These are phyloP conservation scores for Mycocentrospora acerina DNA, from an alignment of 2,329 filamentous ascomycete genomes.

Conservation along the genomic window DNA sequence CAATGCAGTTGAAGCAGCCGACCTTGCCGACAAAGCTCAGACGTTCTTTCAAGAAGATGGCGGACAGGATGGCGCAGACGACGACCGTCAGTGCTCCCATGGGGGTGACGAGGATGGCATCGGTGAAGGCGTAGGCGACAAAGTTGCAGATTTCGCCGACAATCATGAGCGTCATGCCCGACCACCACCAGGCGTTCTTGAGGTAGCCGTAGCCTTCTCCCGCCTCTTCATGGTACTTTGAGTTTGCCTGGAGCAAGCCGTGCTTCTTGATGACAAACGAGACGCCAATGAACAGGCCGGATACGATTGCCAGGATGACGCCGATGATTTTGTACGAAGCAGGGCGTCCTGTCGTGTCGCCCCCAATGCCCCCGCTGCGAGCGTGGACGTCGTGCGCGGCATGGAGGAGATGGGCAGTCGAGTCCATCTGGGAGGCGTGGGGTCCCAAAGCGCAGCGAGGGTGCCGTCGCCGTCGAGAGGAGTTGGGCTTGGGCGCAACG, in stretches of 20 bases:
- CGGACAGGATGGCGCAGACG: constrained; percentile 84
- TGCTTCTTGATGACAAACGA: constrained; percentile 97
- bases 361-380: constrained; percentile 44
- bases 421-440: constrained; percentile 45
- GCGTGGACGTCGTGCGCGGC: constrained; percentile 48
- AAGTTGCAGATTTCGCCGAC: constrained; percentile 96
- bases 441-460: no score
- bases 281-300: constrained; percentile 87
- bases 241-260: constrained; percentile 86
- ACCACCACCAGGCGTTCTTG: constrained; percentile 94
- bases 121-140: constrained; percentile 93
- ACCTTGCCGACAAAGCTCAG: constrained; percentile 95
- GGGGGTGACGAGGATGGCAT: constrained; percentile 92
- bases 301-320: constrained; percentile 80
- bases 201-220: constrained; percentile 97
- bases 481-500: no score
- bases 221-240: constrained; percentile 93
- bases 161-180: constrained; percentile 95
- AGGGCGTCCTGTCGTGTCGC: constrained; percentile 46
- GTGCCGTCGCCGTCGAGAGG: no score
- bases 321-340: constrained; percentile 80
- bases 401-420: constrained; percentile 40
- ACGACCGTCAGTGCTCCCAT: constrained; percentile 90
- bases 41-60: constrained; percentile 93
- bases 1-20: constrained; percentile 90